Conservation (phyloP, 306 rosid genomes). For the Fragaria nilgerrensis region DNA sequence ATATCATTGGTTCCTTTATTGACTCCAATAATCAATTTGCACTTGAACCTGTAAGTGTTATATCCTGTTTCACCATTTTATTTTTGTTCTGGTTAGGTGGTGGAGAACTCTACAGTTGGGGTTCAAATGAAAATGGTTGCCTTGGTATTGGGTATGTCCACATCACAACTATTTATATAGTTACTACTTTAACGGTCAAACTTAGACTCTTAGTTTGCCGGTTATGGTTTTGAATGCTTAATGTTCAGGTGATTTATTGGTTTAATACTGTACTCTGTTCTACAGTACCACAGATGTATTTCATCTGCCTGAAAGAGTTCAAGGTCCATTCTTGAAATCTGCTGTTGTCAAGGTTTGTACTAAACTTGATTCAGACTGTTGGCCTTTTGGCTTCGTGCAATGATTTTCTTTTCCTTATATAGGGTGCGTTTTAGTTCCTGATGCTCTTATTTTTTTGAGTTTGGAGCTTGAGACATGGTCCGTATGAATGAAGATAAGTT, state of each 20-base stretch:
- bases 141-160: constrained; percentile 80
- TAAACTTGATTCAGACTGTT: constrained; percentile 7
- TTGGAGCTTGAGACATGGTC: not conserved
- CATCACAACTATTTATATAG: constrained; percentile 5
- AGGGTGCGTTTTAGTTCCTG: not conserved
- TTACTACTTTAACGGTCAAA: constrained; percentile 7
- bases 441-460: constrained; percentile 1
- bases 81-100: constrained; percentile 38
- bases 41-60: too few species aligned
- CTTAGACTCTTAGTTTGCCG: not conserved
- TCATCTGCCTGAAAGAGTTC: constrained; percentile 78
- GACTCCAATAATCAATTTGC: not conserved
- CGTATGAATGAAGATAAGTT: not conserved
- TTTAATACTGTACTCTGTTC: constrained; percentile 3
- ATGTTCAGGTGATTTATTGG: constrained; percentile 7
- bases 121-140: constrained; percentile 97
- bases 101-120: constrained; percentile 93
- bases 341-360: constrained; percentile 63
- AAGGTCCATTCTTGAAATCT: constrained; percentile 69
- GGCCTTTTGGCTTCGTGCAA: not conserved
- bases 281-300: constrained; percentile 60
- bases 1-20: not conserved
- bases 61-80: constrained; percentile 14
- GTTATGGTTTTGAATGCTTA: not conserved
- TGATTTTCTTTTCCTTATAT: not conserved